Percentiles rank a stretch among this genome's conserved stretches.
phyloP scores from a whole-genome alignment of 169 alveolate genomes.

The Plasmodium gonderi region DNA sequence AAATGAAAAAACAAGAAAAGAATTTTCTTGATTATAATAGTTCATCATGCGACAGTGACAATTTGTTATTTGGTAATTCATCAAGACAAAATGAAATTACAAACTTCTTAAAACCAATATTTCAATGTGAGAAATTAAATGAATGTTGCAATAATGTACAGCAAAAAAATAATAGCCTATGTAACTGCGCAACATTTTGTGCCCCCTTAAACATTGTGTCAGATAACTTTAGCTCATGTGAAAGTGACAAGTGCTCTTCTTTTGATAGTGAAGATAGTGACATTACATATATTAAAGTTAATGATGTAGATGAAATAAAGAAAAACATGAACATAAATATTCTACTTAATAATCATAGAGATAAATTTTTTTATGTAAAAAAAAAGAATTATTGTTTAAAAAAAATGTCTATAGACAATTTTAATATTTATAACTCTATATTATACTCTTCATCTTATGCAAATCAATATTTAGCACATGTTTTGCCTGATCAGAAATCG shows the following conservation, averaged over 20 bases:
- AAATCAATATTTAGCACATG: slow-evolving; percentile 60
- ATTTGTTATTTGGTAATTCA: slow-evolving; percentile 45
- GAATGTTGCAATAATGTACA: slow-evolving; percentile 9
- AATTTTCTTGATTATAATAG: slow-evolving; percentile 46
- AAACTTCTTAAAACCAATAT: slow-evolving; percentile 6
- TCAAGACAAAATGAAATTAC: background rate
- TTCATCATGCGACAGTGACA: slow-evolving; percentile 59
- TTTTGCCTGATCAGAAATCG: slow-evolving; percentile 46
- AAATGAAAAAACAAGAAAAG: slow-evolving; percentile 46
- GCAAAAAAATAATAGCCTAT: background rate
- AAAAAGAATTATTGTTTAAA: slow-evolving; percentile 46
- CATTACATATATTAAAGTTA: slow-evolving; percentile 39
- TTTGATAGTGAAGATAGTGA: slow-evolving; percentile 69
- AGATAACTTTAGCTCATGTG: slow-evolving; percentile 60
- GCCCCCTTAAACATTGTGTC: slow-evolving; percentile 3
- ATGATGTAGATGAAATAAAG: slow-evolving; percentile 57
- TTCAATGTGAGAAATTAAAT: slow-evolving; percentile 24
- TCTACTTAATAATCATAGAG: slow-evolving; percentile 32
- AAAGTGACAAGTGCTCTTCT: slow-evolving; percentile 50
- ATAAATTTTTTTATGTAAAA: slow-evolving; percentile 55
- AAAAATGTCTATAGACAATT: slow-evolving; percentile 66
- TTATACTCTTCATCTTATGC: slow-evolving; percentile 66
- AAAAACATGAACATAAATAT: slow-evolving; percentile 47
- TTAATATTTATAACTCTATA: slow-evolving; percentile 60
- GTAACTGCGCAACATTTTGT: background rate